phyloP scores from a whole-genome alignment of 352 stramenopile genomes.

The Pythium monospermum region DNA sequence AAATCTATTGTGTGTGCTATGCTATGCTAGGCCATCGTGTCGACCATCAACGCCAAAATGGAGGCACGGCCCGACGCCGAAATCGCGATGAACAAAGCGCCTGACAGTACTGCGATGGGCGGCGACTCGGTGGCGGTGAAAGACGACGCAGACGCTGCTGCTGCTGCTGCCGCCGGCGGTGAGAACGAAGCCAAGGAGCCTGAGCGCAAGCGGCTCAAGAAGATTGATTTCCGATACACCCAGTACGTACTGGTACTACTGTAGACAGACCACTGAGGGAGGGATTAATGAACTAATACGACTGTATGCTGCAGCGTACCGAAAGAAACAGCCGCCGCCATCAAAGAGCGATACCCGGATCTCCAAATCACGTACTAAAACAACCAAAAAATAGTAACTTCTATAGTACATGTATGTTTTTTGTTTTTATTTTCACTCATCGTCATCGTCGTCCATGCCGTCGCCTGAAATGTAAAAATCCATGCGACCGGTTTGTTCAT shows the following conservation, averaged over 20 bases:
- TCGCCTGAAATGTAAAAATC: conserved; percentile 72
- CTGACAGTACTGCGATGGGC: too few species aligned
- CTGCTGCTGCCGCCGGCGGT: conserved; percentile 2
- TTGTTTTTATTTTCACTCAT: conserved; percentile 33
- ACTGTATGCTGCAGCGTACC: conserved; percentile 64
- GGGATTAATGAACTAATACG: too few species aligned
- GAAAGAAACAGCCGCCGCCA: conserved; percentile 67
- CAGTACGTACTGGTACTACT: conserved; percentile 38
- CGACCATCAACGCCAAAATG: conserved; percentile 79
- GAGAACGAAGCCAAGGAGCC: conserved; percentile 45
- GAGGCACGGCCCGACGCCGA: conserved; percentile 39
- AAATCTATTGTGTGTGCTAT: too few species aligned
- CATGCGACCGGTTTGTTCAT: conserved; percentile 60
- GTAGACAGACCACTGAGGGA: too few species aligned
- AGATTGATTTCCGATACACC: conserved; percentile 87
- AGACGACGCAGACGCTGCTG: conserved; percentile 3
- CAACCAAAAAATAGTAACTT: too few species aligned
- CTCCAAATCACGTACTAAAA: conserved; percentile 50
- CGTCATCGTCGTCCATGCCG: conserved; percentile 50
- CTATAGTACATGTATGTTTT: neutral
- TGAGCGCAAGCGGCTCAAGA: conserved; percentile 84
- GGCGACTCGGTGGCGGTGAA: too few species aligned
- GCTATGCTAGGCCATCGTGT: conserved; percentile 44
- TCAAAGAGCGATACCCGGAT: conserved; percentile 72
- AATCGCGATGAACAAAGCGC: too few species aligned